Evolutionary conservation across 192 early-diverging fungal genomes (phyloP).

Genomic region (Rhizophlyctis rosea): DNA sequence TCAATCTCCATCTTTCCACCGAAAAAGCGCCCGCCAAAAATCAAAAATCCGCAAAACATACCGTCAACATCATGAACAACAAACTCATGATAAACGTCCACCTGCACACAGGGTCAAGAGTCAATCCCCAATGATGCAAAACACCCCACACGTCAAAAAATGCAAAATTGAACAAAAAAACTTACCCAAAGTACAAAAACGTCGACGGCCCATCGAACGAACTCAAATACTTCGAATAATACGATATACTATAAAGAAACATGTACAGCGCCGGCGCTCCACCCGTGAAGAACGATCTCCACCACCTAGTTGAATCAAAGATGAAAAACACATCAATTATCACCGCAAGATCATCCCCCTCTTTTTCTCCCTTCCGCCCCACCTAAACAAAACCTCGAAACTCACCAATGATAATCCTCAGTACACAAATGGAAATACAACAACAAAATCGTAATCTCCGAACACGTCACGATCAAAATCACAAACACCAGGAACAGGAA

Average conservation of each 20-base stretch:
- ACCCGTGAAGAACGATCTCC: slow-evolving; percentile 79
- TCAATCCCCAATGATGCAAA: background rate
- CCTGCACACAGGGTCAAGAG: background rate
- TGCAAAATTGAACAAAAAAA: slow-evolving; percentile 15
- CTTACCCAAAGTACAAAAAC: slow-evolving; percentile 72
- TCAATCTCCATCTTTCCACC: background rate
- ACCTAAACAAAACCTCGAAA: background rate
- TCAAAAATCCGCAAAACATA: background rate
- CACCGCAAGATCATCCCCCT: background rate
- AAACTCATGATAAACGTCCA: slow-evolving; percentile 61
- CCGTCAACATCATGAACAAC: slow-evolving; percentile 62
- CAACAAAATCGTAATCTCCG: slow-evolving; percentile 53
- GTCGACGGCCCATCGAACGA: slow-evolving; percentile 64
- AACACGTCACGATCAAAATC: slow-evolving; percentile 54
- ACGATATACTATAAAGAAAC: slow-evolving; percentile 75
- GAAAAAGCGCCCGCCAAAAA: background rate
- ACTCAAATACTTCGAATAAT: slow-evolving; percentile 64
- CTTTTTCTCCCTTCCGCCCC: background rate
- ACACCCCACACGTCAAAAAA: slow-evolving; percentile 3
- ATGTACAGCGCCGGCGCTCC: slow-evolving; percentile 76
- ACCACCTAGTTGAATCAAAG: slow-evolving; percentile 69
- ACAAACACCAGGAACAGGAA: slow-evolving; percentile 56
- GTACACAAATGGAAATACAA: slow-evolving; percentile 62
- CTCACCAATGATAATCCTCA: slow-evolving; percentile 40
- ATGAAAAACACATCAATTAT: slow-evolving; percentile 1